Percentiles rank a stretch among this genome's conserved stretches.
phyloP scores from a whole-genome alignment of 2,329 filamentous ascomycete species.

The Penicillium sp. region DNA sequence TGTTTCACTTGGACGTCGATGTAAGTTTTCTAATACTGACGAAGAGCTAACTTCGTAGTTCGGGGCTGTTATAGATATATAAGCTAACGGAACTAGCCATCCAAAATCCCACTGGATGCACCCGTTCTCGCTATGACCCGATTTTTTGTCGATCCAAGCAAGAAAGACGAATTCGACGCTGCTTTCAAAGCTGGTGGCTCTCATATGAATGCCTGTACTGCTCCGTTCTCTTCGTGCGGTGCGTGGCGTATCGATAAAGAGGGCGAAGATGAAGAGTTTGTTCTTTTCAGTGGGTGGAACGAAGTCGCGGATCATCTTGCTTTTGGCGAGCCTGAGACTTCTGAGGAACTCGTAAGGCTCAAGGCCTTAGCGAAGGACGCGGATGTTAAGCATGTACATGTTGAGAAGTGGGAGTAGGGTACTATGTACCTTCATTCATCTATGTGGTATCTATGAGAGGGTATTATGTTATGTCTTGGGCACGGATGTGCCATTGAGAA shows the following conservation, averaged over 20 bases:
- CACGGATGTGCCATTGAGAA: not conserved
- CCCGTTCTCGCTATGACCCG: constrained; percentile 29
- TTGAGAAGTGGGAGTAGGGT: constrained; percentile 14
- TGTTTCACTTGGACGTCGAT: constrained; percentile 39
- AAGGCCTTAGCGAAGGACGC: constrained; percentile 16
- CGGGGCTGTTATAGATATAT: not conserved
- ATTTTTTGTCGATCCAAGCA: constrained; percentile 23
- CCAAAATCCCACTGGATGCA: constrained; percentile 22
- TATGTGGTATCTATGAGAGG: not conserved
- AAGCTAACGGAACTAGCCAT: not conserved
- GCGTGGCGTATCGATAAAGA: constrained; percentile 37
- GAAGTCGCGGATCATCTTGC: constrained; percentile 28
- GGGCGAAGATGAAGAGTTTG: constrained; percentile 34
- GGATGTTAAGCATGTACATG: constrained; percentile 24
- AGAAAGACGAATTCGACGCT: constrained; percentile 22
- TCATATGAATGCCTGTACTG: constrained; percentile 22
- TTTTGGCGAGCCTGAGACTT: constrained; percentile 30
- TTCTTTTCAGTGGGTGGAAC: constrained; percentile 37
- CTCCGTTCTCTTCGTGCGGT: constrained; percentile 25
- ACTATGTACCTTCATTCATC: not conserved
- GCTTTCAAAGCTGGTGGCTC: constrained; percentile 21
- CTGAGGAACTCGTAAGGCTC: constrained; percentile 23
- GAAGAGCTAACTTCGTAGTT: no score
- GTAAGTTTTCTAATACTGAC: constrained; percentile 11
- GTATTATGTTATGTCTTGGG: not conserved